Percentiles rank a stretch among this genome's conserved stretches.
These are phyloP conservation scores for Aethionema arabicum DNA, from an alignment of 345 rosid species.

Conservation along the genomic window DNA sequence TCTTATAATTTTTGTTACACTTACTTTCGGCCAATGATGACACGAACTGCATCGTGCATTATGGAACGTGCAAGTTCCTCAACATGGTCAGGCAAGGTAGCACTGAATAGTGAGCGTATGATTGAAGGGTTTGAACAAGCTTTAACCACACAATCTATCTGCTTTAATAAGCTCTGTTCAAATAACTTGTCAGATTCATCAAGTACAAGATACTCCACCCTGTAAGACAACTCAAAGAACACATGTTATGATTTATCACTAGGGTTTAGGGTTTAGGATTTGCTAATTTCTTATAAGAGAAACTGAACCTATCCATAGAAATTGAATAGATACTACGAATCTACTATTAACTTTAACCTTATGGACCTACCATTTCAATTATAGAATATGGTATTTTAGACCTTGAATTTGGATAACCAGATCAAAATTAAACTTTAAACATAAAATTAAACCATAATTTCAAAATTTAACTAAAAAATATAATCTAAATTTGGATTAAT, in stretches of 20 bases:
- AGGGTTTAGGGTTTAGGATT: too few relatives aligned
- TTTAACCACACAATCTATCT: slow-evolving; percentile 86
- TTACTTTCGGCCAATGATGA: slow-evolving; percentile 91
- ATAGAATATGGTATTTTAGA: slow-evolving; percentile 1
- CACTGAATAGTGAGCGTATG: slow-evolving; percentile 85
- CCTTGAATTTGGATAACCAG: too few relatives aligned
- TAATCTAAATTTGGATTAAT: too few relatives aligned
- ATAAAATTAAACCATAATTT: too few relatives aligned
- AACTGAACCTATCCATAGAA: too few relatives aligned
- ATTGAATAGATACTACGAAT: too few relatives aligned
- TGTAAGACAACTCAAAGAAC: slow-evolving; percentile 31
- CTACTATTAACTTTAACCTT: too few relatives aligned
- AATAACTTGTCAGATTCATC: slow-evolving; percentile 99
- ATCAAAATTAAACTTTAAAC: too few relatives aligned
- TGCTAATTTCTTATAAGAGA: too few relatives aligned
- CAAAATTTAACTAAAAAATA: too few relatives aligned
- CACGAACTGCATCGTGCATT: slow-evolving; percentile 96
- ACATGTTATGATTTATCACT: too few relatives aligned
- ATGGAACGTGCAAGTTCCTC: slow-evolving; percentile 94
- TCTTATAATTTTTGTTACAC: slow-evolving; percentile 26
- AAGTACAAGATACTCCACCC: slow-evolving; percentile 92
- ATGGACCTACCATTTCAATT: too few relatives aligned
- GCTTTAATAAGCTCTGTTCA: slow-evolving; percentile 80
- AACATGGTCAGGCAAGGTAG: slow-evolving; percentile 90
- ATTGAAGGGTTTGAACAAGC: slow-evolving; percentile 91